Conservation (phyloP, 1,284 basidiomycete species). For the Fomitiporia mediterranea region DNA sequence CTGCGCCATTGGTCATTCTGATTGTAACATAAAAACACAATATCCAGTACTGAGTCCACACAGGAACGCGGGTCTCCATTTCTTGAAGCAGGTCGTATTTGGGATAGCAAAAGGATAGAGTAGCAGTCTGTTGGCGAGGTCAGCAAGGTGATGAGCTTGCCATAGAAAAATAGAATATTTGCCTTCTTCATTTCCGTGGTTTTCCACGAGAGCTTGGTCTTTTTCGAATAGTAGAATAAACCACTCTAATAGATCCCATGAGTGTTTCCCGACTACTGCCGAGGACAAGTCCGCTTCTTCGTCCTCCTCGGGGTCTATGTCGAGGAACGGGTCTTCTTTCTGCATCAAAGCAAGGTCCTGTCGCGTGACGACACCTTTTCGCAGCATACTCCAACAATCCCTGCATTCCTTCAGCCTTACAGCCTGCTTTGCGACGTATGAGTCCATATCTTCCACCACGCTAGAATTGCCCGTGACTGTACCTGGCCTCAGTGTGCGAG, state of each 20-base stretch:
- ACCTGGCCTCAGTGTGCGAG: conserved; percentile 8
- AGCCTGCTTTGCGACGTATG: conserved; percentile 50
- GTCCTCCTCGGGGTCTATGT: conserved; percentile 22
- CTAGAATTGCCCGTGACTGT: conserved; percentile 9
- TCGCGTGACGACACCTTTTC: conserved; percentile 45
- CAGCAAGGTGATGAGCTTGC: not conserved
- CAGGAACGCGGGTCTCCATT: conserved; percentile 49
- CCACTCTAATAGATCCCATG: conserved; percentile 66
- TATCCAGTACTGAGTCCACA: conserved; percentile 48
- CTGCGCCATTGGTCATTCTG: conserved; percentile 39
- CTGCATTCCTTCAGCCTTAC: conserved; percentile 47
- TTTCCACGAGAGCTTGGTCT: conserved; percentile 41
- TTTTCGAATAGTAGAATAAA: conserved; percentile 59
- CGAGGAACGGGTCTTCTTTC: conserved; percentile 23
- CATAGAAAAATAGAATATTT: conserved; percentile 19
- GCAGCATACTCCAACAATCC: conserved; percentile 58
- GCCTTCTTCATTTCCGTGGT: conserved; percentile 30
- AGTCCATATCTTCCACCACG: conserved; percentile 45
- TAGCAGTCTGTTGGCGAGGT: conserved; percentile 38
- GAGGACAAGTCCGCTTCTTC: conserved; percentile 26
- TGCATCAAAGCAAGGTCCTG: conserved; percentile 23
- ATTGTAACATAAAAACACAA: conserved; percentile 48
- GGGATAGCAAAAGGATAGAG: conserved; percentile 56
- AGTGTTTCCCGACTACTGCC: conserved; percentile 46
- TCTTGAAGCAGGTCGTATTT: conserved; percentile 53